Evolutionary conservation across 192 early-diverging fungal genomes (phyloP).

Genomic region (Backusella psychrophila): DNA sequence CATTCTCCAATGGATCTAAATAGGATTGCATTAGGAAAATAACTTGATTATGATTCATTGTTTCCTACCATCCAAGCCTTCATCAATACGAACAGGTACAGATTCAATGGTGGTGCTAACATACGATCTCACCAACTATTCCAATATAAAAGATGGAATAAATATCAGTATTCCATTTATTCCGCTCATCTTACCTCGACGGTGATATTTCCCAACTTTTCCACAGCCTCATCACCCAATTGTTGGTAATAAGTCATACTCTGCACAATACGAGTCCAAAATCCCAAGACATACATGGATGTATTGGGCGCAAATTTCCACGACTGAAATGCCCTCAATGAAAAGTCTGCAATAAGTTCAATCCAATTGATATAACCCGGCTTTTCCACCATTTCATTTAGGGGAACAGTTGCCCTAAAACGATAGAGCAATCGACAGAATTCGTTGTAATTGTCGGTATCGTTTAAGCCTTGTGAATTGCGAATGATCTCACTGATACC

Average conservation of each 20-base stretch:
- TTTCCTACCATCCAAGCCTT: constrained; percentile 52
- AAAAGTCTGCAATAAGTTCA: constrained; percentile 59
- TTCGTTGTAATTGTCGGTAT: constrained; percentile 83
- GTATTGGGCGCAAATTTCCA: constrained; percentile 76
- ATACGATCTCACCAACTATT: constrained; percentile 49
- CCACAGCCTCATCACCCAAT: constrained; percentile 13
- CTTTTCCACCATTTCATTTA: constrained; percentile 76
- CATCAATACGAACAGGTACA: constrained; percentile 48
- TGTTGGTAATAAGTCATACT: constrained; percentile 45
- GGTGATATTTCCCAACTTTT: constrained; percentile 49
- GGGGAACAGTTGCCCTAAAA: constrained; percentile 78
- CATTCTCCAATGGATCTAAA: constrained; percentile 62
- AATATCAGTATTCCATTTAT: not conserved
- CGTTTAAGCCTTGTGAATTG: constrained; percentile 57
- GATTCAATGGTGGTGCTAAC: constrained; percentile 51
- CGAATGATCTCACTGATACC: constrained; percentile 69
- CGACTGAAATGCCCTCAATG: constrained; percentile 59
- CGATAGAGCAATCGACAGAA: constrained; percentile 80
- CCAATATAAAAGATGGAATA: not conserved
- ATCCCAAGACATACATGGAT: constrained; percentile 73
- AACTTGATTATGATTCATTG: not conserved
- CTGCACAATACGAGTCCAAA: constrained; percentile 83
- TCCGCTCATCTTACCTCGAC: constrained; percentile 26
- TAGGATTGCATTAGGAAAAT: too few species aligned
- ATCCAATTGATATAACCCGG: constrained; percentile 68